A percentile compares a stretch with the other conserved stretches of the same genome.
Evolutionary conservation across 2,329 filamentous ascomycete species (phyloP).

Genomic region (Pestalotiopsis sp.): DNA sequence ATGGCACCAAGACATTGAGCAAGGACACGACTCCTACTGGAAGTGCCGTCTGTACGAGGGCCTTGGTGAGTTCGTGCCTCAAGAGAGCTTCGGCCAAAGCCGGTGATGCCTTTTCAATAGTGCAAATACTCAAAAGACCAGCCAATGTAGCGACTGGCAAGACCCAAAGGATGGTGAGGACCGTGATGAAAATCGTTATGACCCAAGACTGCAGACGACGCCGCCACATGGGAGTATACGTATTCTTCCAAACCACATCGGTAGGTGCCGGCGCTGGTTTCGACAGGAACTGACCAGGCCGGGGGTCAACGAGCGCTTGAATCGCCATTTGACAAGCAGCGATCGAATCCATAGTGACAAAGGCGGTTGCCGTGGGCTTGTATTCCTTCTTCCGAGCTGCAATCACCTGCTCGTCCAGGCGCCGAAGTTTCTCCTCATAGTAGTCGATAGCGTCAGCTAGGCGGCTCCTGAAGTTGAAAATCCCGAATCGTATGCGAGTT

Average conservation of each 20-base stretch:
- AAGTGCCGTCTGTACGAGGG: slow-evolving; percentile 83
- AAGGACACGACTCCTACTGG: slow-evolving; percentile 85
- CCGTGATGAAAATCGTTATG: slow-evolving; percentile 79
- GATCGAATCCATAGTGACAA: slow-evolving; percentile 97
- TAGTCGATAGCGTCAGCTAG: slow-evolving; percentile 92
- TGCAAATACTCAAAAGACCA: slow-evolving; percentile 77
- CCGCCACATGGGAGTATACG: slow-evolving; percentile 74
- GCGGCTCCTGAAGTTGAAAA: slow-evolving; percentile 70
- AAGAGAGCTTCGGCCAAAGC: slow-evolving; percentile 68
- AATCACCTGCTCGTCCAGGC: slow-evolving; percentile 75
- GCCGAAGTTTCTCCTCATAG: slow-evolving; percentile 82
- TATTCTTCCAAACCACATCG: slow-evolving; percentile 95
- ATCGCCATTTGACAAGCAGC: slow-evolving; percentile 93
- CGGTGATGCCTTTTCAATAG: slow-evolving; percentile 74
- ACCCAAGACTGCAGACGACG: slow-evolving; percentile 80
- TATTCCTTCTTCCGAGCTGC: slow-evolving; percentile 76
- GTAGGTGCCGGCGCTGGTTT: slow-evolving; percentile 85
- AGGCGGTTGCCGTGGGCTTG: slow-evolving; percentile 79
- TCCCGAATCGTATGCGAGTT: slow-evolving; percentile 77
- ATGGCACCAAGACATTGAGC: slow-evolving; percentile 87
- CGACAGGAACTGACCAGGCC: slow-evolving; percentile 82
- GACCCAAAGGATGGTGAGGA: slow-evolving; percentile 89
- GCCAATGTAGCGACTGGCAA: slow-evolving; percentile 80
- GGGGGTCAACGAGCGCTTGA: slow-evolving; percentile 89
- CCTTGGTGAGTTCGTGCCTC: slow-evolving; percentile 69